phyloP scores from a whole-genome alignment of 306 rosid species.

The Citrullus mucosospermus region DNA sequence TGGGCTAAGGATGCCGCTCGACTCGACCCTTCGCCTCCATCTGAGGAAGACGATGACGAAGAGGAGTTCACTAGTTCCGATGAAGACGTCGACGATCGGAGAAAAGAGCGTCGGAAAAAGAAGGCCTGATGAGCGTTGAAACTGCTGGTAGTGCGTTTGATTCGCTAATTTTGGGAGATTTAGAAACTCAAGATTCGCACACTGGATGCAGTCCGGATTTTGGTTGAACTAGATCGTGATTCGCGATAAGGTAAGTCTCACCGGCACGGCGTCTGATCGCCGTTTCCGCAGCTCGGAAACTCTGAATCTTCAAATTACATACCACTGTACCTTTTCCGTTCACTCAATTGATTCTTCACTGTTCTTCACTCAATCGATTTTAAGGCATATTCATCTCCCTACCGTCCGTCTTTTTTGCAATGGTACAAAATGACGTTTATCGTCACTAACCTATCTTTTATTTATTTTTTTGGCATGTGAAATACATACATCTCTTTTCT shows the following conservation, averaged over 20 bases:
- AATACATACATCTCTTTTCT: too few species aligned
- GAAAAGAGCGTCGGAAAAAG: background rate
- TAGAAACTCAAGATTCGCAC: background rate
- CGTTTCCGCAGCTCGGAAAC: background rate
- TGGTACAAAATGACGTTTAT: too few species aligned
- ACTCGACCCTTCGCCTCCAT: slow-evolving; percentile 71
- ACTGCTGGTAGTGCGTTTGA: background rate
- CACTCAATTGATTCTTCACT: background rate
- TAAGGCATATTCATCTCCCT: background rate
- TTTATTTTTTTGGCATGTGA: too few species aligned
- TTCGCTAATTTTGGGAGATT: background rate
- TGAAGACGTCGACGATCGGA: background rate
- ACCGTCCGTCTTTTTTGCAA: too few species aligned
- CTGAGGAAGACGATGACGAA: slow-evolving; percentile 25
- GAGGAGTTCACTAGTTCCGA: slow-evolving; percentile 7
- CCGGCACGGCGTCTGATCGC: background rate
- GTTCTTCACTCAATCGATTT: too few species aligned
- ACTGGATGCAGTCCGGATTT: background rate
- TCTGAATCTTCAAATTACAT: background rate
- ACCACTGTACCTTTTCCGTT: background rate
- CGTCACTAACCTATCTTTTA: too few species aligned
- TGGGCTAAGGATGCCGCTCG: slow-evolving; percentile 95
- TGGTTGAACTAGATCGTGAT: background rate
- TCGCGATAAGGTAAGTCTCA: background rate
- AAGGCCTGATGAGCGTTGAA: background rate